A percentile compares a stretch with the other conserved stretches of the same genome.
Conservation (phyloP, 345 rosid genomes). For the Salix brachista region DNA sequence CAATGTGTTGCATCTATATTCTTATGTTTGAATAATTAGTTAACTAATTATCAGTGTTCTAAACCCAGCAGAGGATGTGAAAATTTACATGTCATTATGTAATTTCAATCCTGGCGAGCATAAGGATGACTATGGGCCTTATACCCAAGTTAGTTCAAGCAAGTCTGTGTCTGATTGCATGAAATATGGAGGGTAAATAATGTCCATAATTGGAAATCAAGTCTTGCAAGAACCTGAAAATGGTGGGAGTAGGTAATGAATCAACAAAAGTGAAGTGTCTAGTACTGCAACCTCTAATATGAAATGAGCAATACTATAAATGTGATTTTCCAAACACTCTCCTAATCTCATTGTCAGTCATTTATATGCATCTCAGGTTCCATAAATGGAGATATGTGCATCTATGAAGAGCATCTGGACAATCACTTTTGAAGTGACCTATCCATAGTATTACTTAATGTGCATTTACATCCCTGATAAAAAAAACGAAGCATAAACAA, state of each 20-base stretch:
- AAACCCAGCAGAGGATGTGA: background rate
- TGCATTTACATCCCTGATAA: too few relatives aligned
- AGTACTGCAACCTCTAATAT: background rate
- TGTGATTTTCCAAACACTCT: background rate
- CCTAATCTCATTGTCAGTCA: background rate
- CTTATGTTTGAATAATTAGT: background rate
- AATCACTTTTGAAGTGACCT: background rate
- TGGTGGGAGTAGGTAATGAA: background rate
- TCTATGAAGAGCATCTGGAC: background rate
- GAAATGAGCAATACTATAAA: background rate
- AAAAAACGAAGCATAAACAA: too few relatives aligned
- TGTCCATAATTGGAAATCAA: background rate
- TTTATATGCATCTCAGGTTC: background rate
- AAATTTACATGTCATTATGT: background rate
- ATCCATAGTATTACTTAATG: background rate
- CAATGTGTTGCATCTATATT: background rate
- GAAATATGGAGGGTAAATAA: background rate
- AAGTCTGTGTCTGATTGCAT: background rate
- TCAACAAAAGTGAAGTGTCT: background rate
- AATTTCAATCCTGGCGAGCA: background rate
- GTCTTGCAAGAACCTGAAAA: background rate
- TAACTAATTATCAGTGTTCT: background rate
- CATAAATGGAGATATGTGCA: background rate
- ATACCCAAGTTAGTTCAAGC: background rate
- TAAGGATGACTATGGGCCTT: background rate